Evolutionary conservation across 345 rosid genomes (phyloP), one percentile per base, ranked within the genome.

Genomic region (Pelargonium nanum): DNA sequence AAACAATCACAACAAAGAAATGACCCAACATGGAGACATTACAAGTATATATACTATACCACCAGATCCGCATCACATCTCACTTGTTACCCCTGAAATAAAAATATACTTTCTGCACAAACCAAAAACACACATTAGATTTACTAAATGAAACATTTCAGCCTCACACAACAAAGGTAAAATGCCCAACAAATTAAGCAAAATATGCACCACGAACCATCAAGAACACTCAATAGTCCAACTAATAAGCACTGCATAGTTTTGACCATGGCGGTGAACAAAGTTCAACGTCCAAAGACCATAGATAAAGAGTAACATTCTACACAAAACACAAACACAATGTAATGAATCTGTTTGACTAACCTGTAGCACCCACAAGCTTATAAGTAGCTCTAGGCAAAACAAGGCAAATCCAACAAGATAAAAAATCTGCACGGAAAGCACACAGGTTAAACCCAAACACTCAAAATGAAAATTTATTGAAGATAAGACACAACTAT

Each of bases 321-420:
- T 2, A 50, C 53, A 5, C n/a, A 50, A 3, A 15, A 50, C n/a
- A 50, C n/a, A 3, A 50, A 19, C 53, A 50, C n/a, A 52, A 19
- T 34, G 22, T 19, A 51, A n/a, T 44, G 10, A 25, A 59, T 16
- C 22, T 16, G 24, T 9, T 48, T 53, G 30, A 62, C 74, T 72
- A 60, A 90, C 99, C 93, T 94, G 99, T 65, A 94, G 81, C 69
- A 94, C 99, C 97, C 97, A 94, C 63, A 90, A 74, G 77, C 99
- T 94, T 59, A 94, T 77, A 59, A 94, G 79, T 9, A 91, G 71
- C 77, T 94, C 99, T 61, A 90, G 72, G 81, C 93, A 86, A 69
- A 94, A 94, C 64, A 94, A 75, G 63, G 80, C 97, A 19, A 90
- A 88, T 22, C 99, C 99, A 65, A 94, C 67, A 40, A 90, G 75